Conservation (phyloP, 192 early-diverging fungal species). For the Entophlyctis helioformis region DNA sequence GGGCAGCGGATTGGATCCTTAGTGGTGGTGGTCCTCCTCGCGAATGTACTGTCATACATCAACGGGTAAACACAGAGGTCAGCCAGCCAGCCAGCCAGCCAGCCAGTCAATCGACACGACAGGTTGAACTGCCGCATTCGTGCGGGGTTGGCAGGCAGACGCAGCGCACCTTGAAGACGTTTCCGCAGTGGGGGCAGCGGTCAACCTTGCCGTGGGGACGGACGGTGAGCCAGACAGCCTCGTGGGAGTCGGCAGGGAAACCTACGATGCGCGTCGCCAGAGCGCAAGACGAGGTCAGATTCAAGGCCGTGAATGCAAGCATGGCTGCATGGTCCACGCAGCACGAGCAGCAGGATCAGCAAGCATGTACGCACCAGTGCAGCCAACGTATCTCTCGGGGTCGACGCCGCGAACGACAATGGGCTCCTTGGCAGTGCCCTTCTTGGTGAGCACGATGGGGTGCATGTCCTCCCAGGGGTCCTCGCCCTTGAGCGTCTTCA, state of each 20-base stretch:
- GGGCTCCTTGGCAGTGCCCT: conserved; percentile 74
- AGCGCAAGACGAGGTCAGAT: too few species aligned
- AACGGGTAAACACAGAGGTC: too few species aligned
- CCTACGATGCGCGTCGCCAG: conserved; percentile 33
- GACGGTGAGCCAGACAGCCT: conserved; percentile 80
- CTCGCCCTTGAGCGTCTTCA: conserved; percentile 73
- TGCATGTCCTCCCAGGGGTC: conserved; percentile 77
- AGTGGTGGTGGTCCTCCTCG: too few species aligned
- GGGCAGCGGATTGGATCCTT: too few species aligned
- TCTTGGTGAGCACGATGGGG: conserved; percentile 57
- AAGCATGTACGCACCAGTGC: conserved; percentile 76
- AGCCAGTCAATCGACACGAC: too few species aligned
- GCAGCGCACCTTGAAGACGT: conserved; percentile 19
- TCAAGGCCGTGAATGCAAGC: background rate
- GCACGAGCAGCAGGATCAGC: background rate
- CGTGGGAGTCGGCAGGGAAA: conserved; percentile 87
- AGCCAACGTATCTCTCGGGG: conserved; percentile 76
- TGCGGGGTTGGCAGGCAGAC: too few species aligned
- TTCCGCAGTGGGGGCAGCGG: conserved; percentile 92
- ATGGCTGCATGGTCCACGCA: background rate
- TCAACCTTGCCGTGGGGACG: conserved; percentile 59
- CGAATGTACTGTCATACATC: too few species aligned
- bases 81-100: too few species aligned
- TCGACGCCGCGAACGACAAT: conserved; percentile 75
- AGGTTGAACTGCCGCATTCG: too few species aligned